Conservation (phyloP, 495 filamentous ascomycete genomes). For the Rusavskia elegans region DNA sequence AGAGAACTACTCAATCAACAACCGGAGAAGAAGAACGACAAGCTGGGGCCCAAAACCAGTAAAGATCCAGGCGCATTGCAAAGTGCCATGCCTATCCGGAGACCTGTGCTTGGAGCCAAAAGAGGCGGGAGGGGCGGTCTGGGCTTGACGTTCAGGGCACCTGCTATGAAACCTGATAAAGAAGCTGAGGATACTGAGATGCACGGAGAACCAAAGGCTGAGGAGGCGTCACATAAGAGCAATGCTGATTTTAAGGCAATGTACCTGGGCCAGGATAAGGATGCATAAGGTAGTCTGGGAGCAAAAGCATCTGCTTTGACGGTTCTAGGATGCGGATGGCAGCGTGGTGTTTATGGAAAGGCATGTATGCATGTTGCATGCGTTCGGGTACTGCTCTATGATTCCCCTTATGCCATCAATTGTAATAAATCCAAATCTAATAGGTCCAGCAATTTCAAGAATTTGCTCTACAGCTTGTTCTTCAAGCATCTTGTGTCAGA, state of each 20-base stretch:
- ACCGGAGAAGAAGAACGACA: conserved; percentile 38
- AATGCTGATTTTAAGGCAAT: conserved; percentile 82
- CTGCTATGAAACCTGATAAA: conserved; percentile 18
- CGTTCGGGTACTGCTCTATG: too few species aligned
- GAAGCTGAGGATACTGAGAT: conserved; percentile 9
- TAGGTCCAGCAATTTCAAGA: too few species aligned
- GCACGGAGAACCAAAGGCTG: conserved; percentile 7
- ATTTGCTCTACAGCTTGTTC: too few species aligned
- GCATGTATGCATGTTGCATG: too few species aligned
- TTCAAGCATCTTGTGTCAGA: too few species aligned
- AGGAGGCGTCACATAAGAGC: conserved; percentile 34
- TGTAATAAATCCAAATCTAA: too few species aligned
- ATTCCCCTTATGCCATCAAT: too few species aligned
- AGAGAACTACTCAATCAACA: conserved; percentile 49
- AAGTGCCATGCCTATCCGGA: conserved; percentile 34
- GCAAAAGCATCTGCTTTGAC: too few species aligned
- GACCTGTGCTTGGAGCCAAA: conserved; percentile 36
- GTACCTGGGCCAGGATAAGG: conserved; percentile 24
- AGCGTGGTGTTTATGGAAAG: too few species aligned
- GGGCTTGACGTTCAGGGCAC: conserved; percentile 36
- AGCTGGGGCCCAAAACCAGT: conserved; percentile 22
- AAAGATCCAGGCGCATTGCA: conserved; percentile 30
- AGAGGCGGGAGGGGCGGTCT: conserved; percentile 38
- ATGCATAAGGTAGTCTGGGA: background rate
- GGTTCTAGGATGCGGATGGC: too few species aligned